Evolutionary conservation across 305 asterid species (phyloP), one percentile per base, ranked within the genome.

Genomic region (Rubia tinctorum): DNA sequence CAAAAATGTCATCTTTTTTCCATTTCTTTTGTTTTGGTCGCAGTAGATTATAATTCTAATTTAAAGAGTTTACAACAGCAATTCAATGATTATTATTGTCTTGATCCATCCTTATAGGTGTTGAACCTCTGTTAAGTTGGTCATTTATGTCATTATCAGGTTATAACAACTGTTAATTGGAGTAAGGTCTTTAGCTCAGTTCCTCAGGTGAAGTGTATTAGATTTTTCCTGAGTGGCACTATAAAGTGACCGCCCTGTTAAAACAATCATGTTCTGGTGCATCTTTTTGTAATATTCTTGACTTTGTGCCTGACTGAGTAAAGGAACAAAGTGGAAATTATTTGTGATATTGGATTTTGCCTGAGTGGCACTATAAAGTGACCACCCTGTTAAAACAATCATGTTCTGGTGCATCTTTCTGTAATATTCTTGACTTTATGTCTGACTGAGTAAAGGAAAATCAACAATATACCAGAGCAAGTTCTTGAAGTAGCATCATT

Each of bases 131-230:
- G 37, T 67, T 11, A 8, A 11, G 23, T 60, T 67, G 49, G 22
- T 67, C 59, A 22, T 64, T 17, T 66, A 70, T 73, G 1, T 75
- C 40, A n/a, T 78, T 72, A 83, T 71, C 90, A 88, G 96, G 84
- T 78, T 83, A 56, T 59, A 43, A 66, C 80, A 42, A 75, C 76
- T 78, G 65, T 72, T 62, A 76, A 68, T 30, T 51, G 70, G 74
- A 73, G 68, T 73, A 69, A 70, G n/a, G 44, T 30, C 56, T 77
- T 81, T 53, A 23, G 69, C 64, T 72, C 75, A 53, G 70, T 71
- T 67, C 80, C 81, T 62, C 56, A 72, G 77, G 71, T 71, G 49
- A n/a, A n/a, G n/a, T n/a, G n/a, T 20, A 23, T 39, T 27, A 27
- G 30, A 22, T 7, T 7, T 13, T 10, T 23, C 37, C 40, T 8